A percentile compares a stretch with the other conserved stretches of the same genome.
Evolutionary conservation across 805 yeast genomes (phyloP).

Genomic region (Pichia ethanolica): DNA sequence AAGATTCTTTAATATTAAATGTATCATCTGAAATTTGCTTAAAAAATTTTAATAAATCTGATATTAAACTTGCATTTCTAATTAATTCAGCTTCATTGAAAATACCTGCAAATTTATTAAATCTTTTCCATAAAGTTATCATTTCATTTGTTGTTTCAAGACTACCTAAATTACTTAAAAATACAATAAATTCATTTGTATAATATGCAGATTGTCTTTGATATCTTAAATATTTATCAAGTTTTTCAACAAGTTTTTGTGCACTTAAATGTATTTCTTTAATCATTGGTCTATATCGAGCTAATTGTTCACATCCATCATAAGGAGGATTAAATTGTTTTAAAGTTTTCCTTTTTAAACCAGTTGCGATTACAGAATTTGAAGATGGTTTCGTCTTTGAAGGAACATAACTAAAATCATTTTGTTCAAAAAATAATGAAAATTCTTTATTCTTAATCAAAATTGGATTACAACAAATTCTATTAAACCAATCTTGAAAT

Average conservation of each 20-base stretch:
- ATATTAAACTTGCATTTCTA: constrained; percentile 63
- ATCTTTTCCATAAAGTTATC: constrained; percentile 69
- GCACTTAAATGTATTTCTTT: constrained; percentile 62
- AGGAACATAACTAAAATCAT: constrained; percentile 32
- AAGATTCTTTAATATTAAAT: constrained; percentile 81
- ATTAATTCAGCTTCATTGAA: constrained; percentile 73
- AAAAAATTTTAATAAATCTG: constrained; percentile 70
- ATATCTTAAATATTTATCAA: constrained; percentile 50
- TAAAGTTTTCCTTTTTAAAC: constrained; percentile 78
- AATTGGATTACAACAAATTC: constrained; percentile 69
- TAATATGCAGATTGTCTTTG: constrained; percentile 46
- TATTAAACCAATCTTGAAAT: constrained; percentile 82
- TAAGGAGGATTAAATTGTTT: constrained; percentile 90
- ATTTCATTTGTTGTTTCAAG: constrained; percentile 56
- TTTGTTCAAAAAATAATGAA: constrained; percentile 50
- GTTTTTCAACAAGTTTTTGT: constrained; percentile 42
- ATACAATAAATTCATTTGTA: constrained; percentile 38
- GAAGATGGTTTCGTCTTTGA: constrained; percentile 32
- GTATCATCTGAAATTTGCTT: constrained; percentile 63
- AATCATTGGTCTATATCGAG: constrained; percentile 79
- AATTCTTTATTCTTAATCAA: constrained; percentile 82
- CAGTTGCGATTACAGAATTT: constrained; percentile 60
- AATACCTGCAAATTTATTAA: constrained; percentile 59
- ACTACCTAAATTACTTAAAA: constrained; percentile 33
- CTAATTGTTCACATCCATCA: constrained; percentile 75